A percentile compares a stretch with the other conserved stretches of the same genome.
These are phyloP conservation scores for Lyophyllum shimeji DNA, from an alignment of 768 basidiomycete genomes.

Conservation along the genomic window DNA sequence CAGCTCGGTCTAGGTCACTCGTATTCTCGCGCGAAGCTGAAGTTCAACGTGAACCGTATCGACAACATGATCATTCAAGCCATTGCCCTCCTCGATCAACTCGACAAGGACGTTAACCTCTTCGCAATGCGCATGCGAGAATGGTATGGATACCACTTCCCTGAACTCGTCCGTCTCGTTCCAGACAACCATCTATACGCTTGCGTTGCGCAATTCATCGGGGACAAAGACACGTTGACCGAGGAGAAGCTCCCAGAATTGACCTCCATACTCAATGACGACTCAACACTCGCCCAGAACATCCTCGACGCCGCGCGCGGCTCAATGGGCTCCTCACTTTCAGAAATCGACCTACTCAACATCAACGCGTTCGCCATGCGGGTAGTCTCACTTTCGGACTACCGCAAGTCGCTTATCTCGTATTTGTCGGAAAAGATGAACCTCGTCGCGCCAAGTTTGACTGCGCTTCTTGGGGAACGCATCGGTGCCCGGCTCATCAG, in stretches of 20 bases:
- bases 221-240: conserved; percentile 78
- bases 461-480: conserved; percentile 87
- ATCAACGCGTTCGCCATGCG: conserved; percentile 89
- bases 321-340: conserved; percentile 91
- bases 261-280: conserved; percentile 77
- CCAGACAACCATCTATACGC: conserved; percentile 96
- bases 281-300: conserved; percentile 85
- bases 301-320: conserved; percentile 92
- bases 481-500: conserved; percentile 92
- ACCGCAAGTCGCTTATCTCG: conserved; percentile 84
- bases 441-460: conserved; percentile 90
- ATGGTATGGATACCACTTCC: conserved; percentile 99
- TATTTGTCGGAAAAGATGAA: conserved; percentile 98
- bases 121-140: conserved; percentile 98
- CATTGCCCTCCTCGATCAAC: conserved; percentile 95
- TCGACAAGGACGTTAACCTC: conserved; percentile 99
- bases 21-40: conserved; percentile 95
- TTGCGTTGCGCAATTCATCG: conserved; percentile 80
- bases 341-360: conserved; percentile 94
- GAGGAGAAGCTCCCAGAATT: conserved; percentile 83
- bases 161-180: conserved; percentile 90
- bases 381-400: conserved; percentile 90
- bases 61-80: conserved; percentile 99
- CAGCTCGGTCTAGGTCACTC: conserved; percentile 98
- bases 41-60: conserved; percentile 94